Evolutionary conservation across 495 filamentous ascomycete genomes (phyloP), one percentile per base, ranked within the genome.

Genomic region (Trichoderma parareesei): DNA sequence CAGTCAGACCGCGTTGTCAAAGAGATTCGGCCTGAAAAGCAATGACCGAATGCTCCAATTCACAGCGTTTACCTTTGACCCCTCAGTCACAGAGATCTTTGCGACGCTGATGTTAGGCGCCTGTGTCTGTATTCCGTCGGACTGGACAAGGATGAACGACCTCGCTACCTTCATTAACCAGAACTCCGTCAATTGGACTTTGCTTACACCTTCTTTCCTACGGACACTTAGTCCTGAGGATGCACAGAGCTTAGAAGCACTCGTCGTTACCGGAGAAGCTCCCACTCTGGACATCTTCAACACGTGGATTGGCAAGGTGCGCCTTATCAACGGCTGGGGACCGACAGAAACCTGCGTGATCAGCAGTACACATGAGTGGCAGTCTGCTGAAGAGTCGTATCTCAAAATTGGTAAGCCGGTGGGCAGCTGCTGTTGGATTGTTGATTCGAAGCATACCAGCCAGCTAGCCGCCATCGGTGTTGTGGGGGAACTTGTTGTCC

Each of bases 41-140:
- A 35, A 74, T 69, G 1, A 67, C 84, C 10, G 74, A 69, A 1
- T 87, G 7, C 78, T 91, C 68, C 88, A 91, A 65, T 84, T 88
- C 63, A 85, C 88, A 4, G 42, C 61, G 2, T 63, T 27, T 14
- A 38, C 20, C 8, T 63, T 43, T 37, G 61, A 63, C n/a, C 14
- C 35, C 5, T 46, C 38, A 2, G 41, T 63, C 0, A 42, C 4
- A n/a, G 61, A 63, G 18, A 63, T 46, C 5, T n/a, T 63, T 11
- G 6, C 40, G 6, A 7, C 41, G 7, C 20, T 63, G 2, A 14
- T 63, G 8, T 8, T 16, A 2, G 61, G 61, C 10, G 60, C 38
- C 38, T 62, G 60, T 62, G 41, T 62, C 13, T 62, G 35, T 37
- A 62, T 62, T 20, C 60, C 60, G 8, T 62, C 60, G 5, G 37